These are phyloP conservation scores for Nemania sp. DNA, from an alignment of 2,329 filamentous ascomycete genomes.

Conservation along the genomic window DNA sequence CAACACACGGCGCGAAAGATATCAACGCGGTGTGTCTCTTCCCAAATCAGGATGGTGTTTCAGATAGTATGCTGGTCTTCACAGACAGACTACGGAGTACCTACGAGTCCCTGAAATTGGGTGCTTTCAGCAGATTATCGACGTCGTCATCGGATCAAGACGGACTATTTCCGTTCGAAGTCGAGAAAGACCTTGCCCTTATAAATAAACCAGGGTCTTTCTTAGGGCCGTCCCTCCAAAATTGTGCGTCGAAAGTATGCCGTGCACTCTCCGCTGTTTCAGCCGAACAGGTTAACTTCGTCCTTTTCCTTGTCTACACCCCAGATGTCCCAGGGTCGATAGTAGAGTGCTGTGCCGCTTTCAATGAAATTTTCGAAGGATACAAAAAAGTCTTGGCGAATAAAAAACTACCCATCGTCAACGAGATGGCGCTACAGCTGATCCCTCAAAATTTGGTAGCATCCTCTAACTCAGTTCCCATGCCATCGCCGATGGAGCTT, in stretches of 20 bases:
- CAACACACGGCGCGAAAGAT: constrained; percentile 71
- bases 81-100: constrained; percentile 68
- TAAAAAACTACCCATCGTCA: constrained; percentile 51
- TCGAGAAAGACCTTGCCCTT: constrained; percentile 48
- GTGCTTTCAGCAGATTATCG: constrained; percentile 60
- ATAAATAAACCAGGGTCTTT: constrained; percentile 48
- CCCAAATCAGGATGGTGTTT: constrained; percentile 66
- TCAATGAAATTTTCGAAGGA: constrained; percentile 70
- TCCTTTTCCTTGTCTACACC: constrained; percentile 76
- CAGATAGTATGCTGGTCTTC: constrained; percentile 64
- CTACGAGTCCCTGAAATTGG: constrained; percentile 76
- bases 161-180: constrained; percentile 54
- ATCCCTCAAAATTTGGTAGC: constrained; percentile 70
- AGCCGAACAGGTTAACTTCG: constrained; percentile 61
- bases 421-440: constrained; percentile 77
- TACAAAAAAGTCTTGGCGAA: constrained; percentile 58
- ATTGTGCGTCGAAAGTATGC: constrained; percentile 53
- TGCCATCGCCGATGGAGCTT: constrained; percentile 64
- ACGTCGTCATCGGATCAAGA: constrained; percentile 48
- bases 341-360: constrained; percentile 72
- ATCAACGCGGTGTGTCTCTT: constrained; percentile 71
- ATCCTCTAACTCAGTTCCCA: constrained; percentile 62
- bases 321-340: constrained; percentile 63
- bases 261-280: constrained; percentile 49
- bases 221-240: constrained; percentile 50